These are phyloP conservation scores for Candida broadrunensis DNA, from an alignment of 805 yeast species.

Conservation along the genomic window DNA sequence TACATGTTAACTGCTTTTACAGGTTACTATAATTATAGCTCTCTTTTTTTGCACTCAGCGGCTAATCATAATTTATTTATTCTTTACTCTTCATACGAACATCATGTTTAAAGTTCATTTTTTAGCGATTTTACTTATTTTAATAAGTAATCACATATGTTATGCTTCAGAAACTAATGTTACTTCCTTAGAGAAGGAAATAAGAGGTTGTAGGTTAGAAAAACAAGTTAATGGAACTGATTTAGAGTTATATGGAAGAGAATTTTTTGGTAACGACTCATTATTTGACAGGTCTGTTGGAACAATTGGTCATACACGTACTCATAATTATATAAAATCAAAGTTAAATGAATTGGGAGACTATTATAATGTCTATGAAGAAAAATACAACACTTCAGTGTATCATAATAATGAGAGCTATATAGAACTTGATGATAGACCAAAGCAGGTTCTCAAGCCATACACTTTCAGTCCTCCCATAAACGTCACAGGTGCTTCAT, in stretches of 20 bases:
- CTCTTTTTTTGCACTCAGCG: no score
- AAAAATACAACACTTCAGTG: background rate
- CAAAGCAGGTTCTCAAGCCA: background rate
- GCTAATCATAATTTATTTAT: no score
- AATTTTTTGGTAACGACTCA: background rate
- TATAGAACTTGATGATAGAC: background rate
- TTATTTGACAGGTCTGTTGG: background rate
- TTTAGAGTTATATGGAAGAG: background rate
- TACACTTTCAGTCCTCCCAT: background rate
- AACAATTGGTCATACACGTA: background rate
- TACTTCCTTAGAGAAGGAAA: background rate
- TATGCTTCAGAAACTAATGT: background rate
- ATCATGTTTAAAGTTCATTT: no score
- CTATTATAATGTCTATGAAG: background rate
- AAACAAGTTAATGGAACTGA: background rate
- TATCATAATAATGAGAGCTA: background rate
- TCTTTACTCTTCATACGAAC: no score
- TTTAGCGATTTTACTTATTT: no score
- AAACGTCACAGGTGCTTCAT: no score
- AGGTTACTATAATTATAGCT: no score
- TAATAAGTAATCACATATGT: no score
- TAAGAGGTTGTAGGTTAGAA: conserved; percentile 1
- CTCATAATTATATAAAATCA: background rate
- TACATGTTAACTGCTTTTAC: no score
- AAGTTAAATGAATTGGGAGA: background rate